Conservation (phyloP, 192 early-diverging fungal genomes). For the Linnemannia zychae region DNA sequence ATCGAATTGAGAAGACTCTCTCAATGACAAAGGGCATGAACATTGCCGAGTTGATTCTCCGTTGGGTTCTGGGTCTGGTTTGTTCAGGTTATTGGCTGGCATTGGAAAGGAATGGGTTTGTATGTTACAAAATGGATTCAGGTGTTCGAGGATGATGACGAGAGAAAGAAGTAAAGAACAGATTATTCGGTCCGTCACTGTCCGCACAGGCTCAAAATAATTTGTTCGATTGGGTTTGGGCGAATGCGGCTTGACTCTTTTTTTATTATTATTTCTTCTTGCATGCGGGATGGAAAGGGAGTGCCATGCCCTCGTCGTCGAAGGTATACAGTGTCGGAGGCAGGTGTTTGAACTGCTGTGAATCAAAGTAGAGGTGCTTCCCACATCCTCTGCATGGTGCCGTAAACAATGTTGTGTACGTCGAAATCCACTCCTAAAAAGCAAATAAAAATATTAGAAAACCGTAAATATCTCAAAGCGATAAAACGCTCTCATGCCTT, state of each 20-base stretch:
- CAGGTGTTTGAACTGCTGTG: constrained; percentile 62
- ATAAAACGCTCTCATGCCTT: background rate
- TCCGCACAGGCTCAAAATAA: background rate
- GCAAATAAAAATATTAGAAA: background rate
- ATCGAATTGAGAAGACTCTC: background rate
- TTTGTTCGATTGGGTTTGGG: background rate
- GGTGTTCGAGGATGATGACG: background rate
- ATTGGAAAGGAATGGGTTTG: background rate
- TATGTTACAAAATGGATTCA: background rate
- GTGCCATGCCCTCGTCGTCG: constrained; percentile 2
- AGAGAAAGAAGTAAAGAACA: background rate
- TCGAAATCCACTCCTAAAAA: constrained; percentile 57
- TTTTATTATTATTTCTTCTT: background rate
- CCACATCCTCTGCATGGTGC: constrained; percentile 56
- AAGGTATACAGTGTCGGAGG: constrained; percentile 62
- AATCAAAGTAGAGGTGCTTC: constrained; percentile 61
- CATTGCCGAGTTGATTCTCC: background rate
- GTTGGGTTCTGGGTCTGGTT: background rate
- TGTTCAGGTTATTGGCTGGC: background rate
- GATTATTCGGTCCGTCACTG: background rate
- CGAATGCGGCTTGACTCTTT: background rate
- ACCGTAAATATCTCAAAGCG: background rate
- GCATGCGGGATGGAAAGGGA: constrained; percentile 26
- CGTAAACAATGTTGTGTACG: constrained; percentile 53
- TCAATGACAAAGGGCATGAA: background rate